phyloP scores from a whole-genome alignment of 805 yeast species.

The Saccharomycopsis vini region DNA sequence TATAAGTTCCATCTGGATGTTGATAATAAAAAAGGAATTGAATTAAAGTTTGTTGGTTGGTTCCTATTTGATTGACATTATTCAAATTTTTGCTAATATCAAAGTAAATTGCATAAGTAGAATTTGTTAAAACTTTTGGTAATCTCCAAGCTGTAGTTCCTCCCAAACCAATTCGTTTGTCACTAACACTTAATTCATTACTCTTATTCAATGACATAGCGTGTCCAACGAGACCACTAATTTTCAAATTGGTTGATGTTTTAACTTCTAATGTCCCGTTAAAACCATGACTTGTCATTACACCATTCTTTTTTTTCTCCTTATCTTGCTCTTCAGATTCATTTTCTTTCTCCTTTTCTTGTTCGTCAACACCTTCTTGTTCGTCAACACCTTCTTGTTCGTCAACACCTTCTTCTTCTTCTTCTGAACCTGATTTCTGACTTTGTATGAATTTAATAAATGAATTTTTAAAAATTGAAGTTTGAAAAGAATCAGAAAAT shows the following conservation, averaged over 20 bases:
- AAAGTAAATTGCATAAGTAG: constrained; percentile 50
- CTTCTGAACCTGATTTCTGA: constrained; percentile 5
- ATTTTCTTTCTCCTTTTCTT: too few species aligned
- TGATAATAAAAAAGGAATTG: constrained; percentile 91
- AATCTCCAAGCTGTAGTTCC: constrained; percentile 53
- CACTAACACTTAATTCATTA: constrained; percentile 27
- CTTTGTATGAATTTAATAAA: constrained; percentile 39
- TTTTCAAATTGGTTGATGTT: constrained; percentile 38
- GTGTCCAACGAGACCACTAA: constrained; percentile 57
- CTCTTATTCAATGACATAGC: constrained; percentile 38
- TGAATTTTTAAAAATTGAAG: constrained; percentile 62
- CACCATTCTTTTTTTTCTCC: constrained; percentile 24
- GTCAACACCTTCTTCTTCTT: not conserved
- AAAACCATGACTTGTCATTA: constrained; percentile 35
- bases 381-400: not conserved
- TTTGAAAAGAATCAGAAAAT: constrained; percentile 55
- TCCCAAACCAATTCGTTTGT: constrained; percentile 36
- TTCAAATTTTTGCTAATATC: constrained; percentile 30
- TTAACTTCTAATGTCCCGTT: constrained; percentile 54
- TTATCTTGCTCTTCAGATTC: too few species aligned
- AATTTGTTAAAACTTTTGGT: constrained; percentile 46
- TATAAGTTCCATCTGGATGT: constrained; percentile 86
- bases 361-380: too few species aligned
- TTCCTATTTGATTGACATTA: constrained; percentile 6
- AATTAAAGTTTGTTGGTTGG: constrained; percentile 29